Conservation (phyloP, 306 rosid species). For the Oemleria cerasiformis region DNA sequence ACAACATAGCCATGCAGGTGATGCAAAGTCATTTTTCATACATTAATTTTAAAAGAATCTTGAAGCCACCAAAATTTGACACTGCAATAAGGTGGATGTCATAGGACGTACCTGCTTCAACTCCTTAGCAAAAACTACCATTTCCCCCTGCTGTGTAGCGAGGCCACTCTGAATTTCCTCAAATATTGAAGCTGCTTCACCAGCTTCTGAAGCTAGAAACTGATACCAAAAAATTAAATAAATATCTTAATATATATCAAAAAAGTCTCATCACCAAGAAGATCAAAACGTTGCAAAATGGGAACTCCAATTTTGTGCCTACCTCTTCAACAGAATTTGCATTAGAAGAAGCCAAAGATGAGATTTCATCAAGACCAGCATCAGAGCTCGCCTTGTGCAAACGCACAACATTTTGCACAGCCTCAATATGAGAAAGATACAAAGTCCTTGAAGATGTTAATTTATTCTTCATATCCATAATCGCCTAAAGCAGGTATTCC, state of each 20-base stretch:
- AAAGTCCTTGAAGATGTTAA: constrained; percentile 53
- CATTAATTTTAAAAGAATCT: not conserved
- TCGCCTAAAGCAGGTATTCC: constrained; percentile 41
- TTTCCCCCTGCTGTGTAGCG: constrained; percentile 68
- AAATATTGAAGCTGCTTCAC: constrained; percentile 55
- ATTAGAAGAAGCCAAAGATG: constrained; percentile 59
- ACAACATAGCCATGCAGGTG: not conserved
- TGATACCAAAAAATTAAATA: constrained; percentile 30
- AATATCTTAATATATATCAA: not conserved
- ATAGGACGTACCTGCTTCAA: constrained; percentile 54
- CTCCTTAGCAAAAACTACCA: constrained; percentile 63
- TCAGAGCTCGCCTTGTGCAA: constrained; percentile 77
- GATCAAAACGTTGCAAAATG: not conserved
- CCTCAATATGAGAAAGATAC: constrained; percentile 72
- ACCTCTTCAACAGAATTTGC: constrained; percentile 72
- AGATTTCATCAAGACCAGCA: constrained; percentile 69
- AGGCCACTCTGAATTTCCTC: constrained; percentile 66
- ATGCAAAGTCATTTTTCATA: not conserved
- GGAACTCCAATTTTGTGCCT: constrained; percentile 17
- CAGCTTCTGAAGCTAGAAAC: constrained; percentile 65
- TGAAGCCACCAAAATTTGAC: not conserved
- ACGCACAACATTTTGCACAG: constrained; percentile 82
- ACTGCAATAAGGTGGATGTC: not conserved
- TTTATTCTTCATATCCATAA: constrained; percentile 58
- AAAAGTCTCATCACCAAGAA: not conserved